Base-by-base conservation (phyloP, 441 rosid species). In the Breynia disticha region DNA sequence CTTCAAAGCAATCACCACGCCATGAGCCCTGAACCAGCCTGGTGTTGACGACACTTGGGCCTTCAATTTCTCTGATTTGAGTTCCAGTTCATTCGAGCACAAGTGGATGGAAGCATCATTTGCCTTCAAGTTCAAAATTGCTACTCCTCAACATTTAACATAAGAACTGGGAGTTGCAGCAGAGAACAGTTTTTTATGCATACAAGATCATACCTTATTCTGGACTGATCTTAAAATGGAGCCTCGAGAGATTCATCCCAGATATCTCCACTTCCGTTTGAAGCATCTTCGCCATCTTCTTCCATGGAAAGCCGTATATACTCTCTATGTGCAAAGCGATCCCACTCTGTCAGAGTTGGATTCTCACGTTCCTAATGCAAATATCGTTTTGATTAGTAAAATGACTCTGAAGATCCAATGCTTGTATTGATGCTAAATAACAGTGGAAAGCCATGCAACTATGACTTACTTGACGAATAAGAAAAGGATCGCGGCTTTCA, bases 221-320 rank as follows among this genome's bases (percentile, higher is more conserved):
- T 39, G 2, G 56, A 49, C 67, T 39, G 43, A 2, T 59, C 39
- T 79, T 61, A 86, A 57, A 86, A 83, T 46, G 97, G 96, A 73
- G 96, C 87, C 77, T 90, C 97, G 16, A 85, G 81, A 43, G 95
- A 76, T 74, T 90, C 96, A 65, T 90, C 97, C 97, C 97, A 90
- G 46, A 83, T 94, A 64, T 90, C 96, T 41, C 83, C 86, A 69
- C 93, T 90, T 70, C 97, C 97, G 75, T 83, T 84, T 10, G 97
- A 90, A 55, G 76, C 96, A 73, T 81, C 86, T 67, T 90, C 98
- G 8, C 83, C 98, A 67, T 91, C 98, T 72, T 90, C 98, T 75
- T 91, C 98, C 96, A 91, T 91, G 38, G 98, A 86, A 18, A 91
- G 90, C 73, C 94, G 80, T n/a, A 91, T 83, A 49, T 87, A 91